phyloP scores from a whole-genome alignment of 2,329 filamentous ascomycete species.

The Diplodia corticola region DNA sequence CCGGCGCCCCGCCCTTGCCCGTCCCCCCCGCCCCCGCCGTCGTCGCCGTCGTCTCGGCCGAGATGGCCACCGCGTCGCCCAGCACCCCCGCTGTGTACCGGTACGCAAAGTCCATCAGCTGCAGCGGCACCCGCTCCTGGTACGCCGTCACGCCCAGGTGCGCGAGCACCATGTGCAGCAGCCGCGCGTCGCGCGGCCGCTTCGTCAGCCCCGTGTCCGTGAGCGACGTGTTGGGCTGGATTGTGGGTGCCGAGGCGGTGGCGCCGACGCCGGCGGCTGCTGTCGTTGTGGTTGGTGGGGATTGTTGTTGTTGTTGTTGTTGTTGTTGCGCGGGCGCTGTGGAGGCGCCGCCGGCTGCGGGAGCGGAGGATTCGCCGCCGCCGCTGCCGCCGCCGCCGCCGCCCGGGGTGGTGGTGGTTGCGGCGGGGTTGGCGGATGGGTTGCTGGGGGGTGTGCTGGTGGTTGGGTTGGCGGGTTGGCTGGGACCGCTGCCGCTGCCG shows the following conservation, averaged over 20 bases:
- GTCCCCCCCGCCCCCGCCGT: neutral
- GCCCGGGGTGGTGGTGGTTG: slow-evolving; percentile 29
- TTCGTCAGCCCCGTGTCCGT: slow-evolving; percentile 38
- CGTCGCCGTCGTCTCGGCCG: slow-evolving; percentile 22
- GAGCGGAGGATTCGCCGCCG: no score
- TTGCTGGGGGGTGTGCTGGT: slow-evolving; percentile 33
- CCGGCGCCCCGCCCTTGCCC: slow-evolving; percentile 24
- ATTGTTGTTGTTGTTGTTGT: no score
- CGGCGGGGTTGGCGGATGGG: slow-evolving; percentile 36
- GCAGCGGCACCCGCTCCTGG: slow-evolving; percentile 77
- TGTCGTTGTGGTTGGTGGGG: slow-evolving; percentile 26
- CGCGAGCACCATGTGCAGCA: slow-evolving; percentile 76
- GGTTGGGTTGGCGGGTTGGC: slow-evolving; percentile 25
- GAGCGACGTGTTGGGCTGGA: slow-evolving; percentile 37
- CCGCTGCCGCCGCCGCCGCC: no score
- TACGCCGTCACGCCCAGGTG: slow-evolving; percentile 77
- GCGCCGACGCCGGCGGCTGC: slow-evolving; percentile 11
- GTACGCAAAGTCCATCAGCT: slow-evolving; percentile 84
- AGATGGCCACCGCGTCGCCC: slow-evolving; percentile 62
- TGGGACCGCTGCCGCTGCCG: slow-evolving; percentile 29
- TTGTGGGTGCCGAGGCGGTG: slow-evolving; percentile 25
- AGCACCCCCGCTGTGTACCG: slow-evolving; percentile 74
- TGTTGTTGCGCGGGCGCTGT: no score
- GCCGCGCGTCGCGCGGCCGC: slow-evolving; percentile 74
- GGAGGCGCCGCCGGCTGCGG: no score